Evolutionary conservation across 352 stramenopile genomes (phyloP).

Genomic region (Saprolegnia diclina): DNA sequence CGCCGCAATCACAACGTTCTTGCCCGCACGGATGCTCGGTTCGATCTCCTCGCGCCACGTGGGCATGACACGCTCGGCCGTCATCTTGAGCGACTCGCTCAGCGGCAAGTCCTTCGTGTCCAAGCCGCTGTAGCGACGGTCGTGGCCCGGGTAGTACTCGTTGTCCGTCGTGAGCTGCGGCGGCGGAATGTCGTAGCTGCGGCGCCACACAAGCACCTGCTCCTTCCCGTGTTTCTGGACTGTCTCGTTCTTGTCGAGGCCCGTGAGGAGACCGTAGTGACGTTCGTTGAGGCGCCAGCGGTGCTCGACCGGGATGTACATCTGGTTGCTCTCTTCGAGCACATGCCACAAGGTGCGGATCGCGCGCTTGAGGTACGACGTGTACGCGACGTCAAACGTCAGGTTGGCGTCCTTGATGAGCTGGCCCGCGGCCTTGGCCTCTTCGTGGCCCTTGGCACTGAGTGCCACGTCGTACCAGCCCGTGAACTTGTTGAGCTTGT

Average conservation of each 20-base stretch:
- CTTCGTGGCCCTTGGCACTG: slow-evolving; percentile 83
- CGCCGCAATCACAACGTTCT: slow-evolving; percentile 94
- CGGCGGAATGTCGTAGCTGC: slow-evolving; percentile 97
- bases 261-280: slow-evolving; percentile 84
- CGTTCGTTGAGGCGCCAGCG: slow-evolving; percentile 91
- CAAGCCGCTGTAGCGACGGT: slow-evolving; percentile 88
- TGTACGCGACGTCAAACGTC: slow-evolving; percentile 94
- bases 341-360: slow-evolving; percentile 94
- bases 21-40: slow-evolving; percentile 85
- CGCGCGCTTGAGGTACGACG: slow-evolving; percentile 91
- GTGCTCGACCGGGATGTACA: slow-evolving; percentile 95
- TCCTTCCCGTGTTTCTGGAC: slow-evolving; percentile 88
- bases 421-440: slow-evolving; percentile 84
- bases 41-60: slow-evolving; percentile 89
- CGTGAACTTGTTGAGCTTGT: slow-evolving; percentile 93
- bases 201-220: slow-evolving; percentile 93
- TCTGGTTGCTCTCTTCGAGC: slow-evolving; percentile 89
- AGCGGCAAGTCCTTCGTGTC: slow-evolving; percentile 79
- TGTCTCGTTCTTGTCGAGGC: slow-evolving; percentile 87
- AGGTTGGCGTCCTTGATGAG: slow-evolving; percentile 90
- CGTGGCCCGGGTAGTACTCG: slow-evolving; percentile 88
- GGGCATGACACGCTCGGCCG: slow-evolving; percentile 87
- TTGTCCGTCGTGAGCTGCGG: slow-evolving; percentile 88
- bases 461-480: slow-evolving; percentile 92
- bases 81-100: slow-evolving; percentile 92